Percentiles rank a stretch among this genome's conserved stretches.
Conservation (phyloP, 108 stramenopile genomes). For the Asterionellopsis glacialis region DNA sequence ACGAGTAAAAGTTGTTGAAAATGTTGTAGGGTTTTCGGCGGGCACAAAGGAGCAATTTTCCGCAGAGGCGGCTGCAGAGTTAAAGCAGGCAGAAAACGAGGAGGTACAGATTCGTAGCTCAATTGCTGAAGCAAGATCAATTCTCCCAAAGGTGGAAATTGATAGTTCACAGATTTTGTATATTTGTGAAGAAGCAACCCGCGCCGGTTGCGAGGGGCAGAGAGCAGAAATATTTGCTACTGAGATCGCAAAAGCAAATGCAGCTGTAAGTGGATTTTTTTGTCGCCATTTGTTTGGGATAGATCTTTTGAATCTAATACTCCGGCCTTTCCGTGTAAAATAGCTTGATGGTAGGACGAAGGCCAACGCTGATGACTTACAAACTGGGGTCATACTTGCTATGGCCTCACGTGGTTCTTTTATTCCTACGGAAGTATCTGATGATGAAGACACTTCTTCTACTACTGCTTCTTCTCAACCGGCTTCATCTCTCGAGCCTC, state of each 20-base stretch:
- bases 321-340: constrained; percentile 52
- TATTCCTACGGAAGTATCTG: constrained; percentile 43
- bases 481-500: constrained; percentile 26
- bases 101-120: constrained; percentile 51
- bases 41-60: constrained; percentile 18
- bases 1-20: constrained; percentile 43
- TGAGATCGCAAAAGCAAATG: constrained; percentile 56
- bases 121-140: constrained; percentile 52
- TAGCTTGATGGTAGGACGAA: constrained; percentile 11
- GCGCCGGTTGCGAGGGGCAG: constrained; percentile 65
- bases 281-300: constrained; percentile 30
- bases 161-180: constrained; percentile 44
- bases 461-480: constrained; percentile 29
- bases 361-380: constrained; percentile 54
- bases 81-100: constrained; percentile 22
- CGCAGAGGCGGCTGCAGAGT: constrained; percentile 11
- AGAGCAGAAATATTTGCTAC: constrained; percentile 74
- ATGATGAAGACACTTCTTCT: constrained; percentile 47
- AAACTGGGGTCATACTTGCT: constrained; percentile 72
- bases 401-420: constrained; percentile 77
- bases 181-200: constrained; percentile 68
- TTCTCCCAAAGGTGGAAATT: constrained; percentile 29
- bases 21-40: constrained; percentile 34
- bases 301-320: constrained; percentile 48
- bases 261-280: constrained; percentile 51